These are phyloP conservation scores for Aspergillus niger DNA, from an alignment of 2,329 filamentous ascomycete genomes.

Conservation along the genomic window DNA sequence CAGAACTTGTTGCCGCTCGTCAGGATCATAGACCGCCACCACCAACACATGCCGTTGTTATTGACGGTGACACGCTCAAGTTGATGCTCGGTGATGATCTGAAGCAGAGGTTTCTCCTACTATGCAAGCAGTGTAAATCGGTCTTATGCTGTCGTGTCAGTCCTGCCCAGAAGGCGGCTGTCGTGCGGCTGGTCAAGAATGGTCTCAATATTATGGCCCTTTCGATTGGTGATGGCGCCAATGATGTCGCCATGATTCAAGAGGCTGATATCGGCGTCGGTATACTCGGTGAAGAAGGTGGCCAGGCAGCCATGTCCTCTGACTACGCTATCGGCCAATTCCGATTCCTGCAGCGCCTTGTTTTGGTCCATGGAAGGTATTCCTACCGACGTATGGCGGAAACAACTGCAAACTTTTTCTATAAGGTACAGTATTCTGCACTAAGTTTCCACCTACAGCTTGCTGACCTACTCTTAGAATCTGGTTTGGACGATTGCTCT, in stretches of 20 bases:
- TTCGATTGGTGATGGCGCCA: constrained; percentile 89
- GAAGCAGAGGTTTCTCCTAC: constrained; percentile 87
- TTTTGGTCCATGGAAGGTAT: constrained; percentile 91
- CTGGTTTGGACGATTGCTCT: constrained; percentile 95
- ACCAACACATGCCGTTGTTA: constrained; percentile 87
- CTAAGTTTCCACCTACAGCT: background rate
- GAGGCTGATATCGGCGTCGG: constrained; percentile 96
- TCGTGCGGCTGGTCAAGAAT: constrained; percentile 92
- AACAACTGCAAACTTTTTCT: constrained; percentile 98
- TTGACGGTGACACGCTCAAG: constrained; percentile 91
- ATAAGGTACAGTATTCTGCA: constrained; percentile 67
- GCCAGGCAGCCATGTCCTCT: constrained; percentile 93
- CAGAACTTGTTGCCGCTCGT: constrained; percentile 77
- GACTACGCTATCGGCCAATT: constrained; percentile 96
- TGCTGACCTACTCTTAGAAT: constrained; percentile 59
- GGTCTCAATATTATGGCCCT: constrained; percentile 95
- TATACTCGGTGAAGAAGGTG: constrained; percentile 88
- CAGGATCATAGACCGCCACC: constrained; percentile 83
- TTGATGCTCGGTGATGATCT: constrained; percentile 79
- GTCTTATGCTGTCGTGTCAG: constrained; percentile 97
- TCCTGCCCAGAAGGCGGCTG: constrained; percentile 94
- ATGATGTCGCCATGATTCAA: constrained; percentile 97
- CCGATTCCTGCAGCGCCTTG: constrained; percentile 78
- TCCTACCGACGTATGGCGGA: constrained; percentile 94
- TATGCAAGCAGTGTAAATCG: constrained; percentile 96